Evolutionary conservation across 768 basidiomycete genomes (phyloP).

Genomic region (Dacryopinax spathularia): DNA sequence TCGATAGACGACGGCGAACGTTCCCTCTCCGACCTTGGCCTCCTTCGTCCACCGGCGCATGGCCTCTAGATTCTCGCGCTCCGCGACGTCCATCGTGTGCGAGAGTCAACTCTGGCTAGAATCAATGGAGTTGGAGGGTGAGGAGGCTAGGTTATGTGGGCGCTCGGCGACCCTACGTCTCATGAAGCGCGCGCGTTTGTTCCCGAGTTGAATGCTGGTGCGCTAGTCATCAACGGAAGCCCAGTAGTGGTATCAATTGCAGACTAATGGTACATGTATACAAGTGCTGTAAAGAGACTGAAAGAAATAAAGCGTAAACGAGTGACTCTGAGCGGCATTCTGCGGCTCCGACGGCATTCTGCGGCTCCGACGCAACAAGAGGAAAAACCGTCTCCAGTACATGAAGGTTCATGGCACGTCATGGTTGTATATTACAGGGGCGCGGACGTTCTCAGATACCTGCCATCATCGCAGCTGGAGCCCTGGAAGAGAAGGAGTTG

Average conservation of each 20-base stretch:
- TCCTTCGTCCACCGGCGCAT: constrained; percentile 21
- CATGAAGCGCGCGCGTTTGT: neutral
- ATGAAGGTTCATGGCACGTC: neutral
- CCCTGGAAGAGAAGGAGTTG: neutral
- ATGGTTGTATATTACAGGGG: neutral
- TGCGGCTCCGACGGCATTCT: neutral
- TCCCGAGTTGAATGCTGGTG: neutral
- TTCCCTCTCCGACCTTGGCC: constrained; percentile 46
- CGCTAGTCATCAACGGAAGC: neutral
- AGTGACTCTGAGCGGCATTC: neutral
- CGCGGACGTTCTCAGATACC: no score
- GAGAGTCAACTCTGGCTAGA: no score
- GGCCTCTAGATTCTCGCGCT: constrained; percentile 1
- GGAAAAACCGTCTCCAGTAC: neutral
- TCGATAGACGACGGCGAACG: constrained; percentile 91
- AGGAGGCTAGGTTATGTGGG: neutral
- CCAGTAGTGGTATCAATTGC: neutral
- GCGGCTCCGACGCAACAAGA: neutral
- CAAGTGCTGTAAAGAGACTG: neutral
- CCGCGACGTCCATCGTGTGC: constrained; percentile 1
- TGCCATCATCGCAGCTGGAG: neutral
- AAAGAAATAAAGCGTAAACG: neutral
- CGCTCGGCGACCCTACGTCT: neutral
- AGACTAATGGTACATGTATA: neutral
- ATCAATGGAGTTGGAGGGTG: no score